Conservation (phyloP, 2,329 filamentous ascomycete species). For the Diaporthe ampelina region DNA sequence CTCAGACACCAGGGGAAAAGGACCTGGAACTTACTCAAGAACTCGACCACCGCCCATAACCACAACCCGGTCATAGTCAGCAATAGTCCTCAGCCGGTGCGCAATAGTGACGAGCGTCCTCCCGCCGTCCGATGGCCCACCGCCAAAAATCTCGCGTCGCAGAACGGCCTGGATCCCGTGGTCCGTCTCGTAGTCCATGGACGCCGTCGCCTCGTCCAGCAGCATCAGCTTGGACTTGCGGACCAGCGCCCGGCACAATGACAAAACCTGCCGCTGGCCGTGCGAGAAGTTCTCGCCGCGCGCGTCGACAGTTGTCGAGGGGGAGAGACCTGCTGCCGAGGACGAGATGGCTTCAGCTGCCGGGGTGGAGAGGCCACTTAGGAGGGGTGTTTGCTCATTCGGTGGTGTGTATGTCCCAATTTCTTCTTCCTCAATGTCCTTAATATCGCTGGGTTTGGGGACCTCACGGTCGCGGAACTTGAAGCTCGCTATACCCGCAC, state of each 20-base stretch:
- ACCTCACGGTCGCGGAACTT: constrained; percentile 54
- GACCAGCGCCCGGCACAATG: constrained; percentile 69
- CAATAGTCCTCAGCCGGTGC: constrained; percentile 70
- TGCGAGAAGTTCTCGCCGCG: constrained; percentile 70
- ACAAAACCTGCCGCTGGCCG: constrained; percentile 70
- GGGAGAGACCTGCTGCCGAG: constrained; percentile 49
- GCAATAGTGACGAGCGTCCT: constrained; percentile 71
- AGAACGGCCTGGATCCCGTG: constrained; percentile 68
- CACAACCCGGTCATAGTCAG: constrained; percentile 71
- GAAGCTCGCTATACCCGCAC: constrained; percentile 70
- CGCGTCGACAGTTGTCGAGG: constrained; percentile 64
- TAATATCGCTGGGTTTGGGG: constrained; percentile 51
- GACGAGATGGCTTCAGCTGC: constrained; percentile 43
- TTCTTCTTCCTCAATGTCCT: constrained; percentile 40
- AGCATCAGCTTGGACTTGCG: constrained; percentile 69
- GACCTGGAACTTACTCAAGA: constrained; percentile 54
- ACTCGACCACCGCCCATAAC: constrained; percentile 69
- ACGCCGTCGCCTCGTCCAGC: constrained; percentile 71
- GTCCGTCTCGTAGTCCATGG: constrained; percentile 72
- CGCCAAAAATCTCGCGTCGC: constrained; percentile 61
- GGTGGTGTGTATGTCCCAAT: neutral
- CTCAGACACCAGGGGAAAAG: neutral
- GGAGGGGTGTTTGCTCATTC: constrained; percentile 42
- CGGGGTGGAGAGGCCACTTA: constrained; percentile 30
- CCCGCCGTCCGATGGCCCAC: constrained; percentile 50